Percentiles rank a stretch among this genome's conserved stretches.
phyloP scores from a whole-genome alignment of 495 filamentous ascomycete species.

The Oidiodendron maius region DNA sequence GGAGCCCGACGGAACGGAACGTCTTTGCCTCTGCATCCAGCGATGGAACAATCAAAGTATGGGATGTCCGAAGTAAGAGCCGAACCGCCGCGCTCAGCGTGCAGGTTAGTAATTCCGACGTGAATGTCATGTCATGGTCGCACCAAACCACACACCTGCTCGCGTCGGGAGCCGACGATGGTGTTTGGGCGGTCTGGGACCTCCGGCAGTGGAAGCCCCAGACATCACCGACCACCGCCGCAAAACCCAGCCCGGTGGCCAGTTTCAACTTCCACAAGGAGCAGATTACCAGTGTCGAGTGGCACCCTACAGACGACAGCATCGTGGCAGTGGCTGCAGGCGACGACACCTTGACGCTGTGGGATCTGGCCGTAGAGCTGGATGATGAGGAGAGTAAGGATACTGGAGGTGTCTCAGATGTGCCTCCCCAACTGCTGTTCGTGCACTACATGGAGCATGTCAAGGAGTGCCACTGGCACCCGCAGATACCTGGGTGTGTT shows the following conservation, averaged over 20 bases:
- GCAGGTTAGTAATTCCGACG: slow-evolving; percentile 74
- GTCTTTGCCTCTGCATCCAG: slow-evolving; percentile 91
- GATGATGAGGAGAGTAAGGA: slow-evolving; percentile 94
- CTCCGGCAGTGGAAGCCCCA: slow-evolving; percentile 85
- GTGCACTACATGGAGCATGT: slow-evolving; percentile 92
- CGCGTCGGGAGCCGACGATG: slow-evolving; percentile 89
- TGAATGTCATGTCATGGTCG: slow-evolving; percentile 96
- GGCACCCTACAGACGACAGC: slow-evolving; percentile 94
- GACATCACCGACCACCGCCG: slow-evolving; percentile 27
- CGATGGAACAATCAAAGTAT: slow-evolving; percentile 91
- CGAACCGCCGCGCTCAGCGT: slow-evolving; percentile 80
- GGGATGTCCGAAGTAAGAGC: slow-evolving; percentile 87
- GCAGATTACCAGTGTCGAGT: slow-evolving; percentile 92
- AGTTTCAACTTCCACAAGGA: slow-evolving; percentile 92
- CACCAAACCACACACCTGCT: slow-evolving; percentile 79
- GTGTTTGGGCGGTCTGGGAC: slow-evolving; percentile 95
- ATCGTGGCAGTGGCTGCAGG: slow-evolving; percentile 89
- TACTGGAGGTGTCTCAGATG: slow-evolving; percentile 78
- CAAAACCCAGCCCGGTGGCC: slow-evolving; percentile 67
- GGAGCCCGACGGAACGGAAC: slow-evolving; percentile 85
- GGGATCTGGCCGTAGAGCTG: slow-evolving; percentile 94
- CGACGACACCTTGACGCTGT: slow-evolving; percentile 89
- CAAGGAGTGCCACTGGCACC: slow-evolving; percentile 96
- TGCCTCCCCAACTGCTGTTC: slow-evolving; percentile 92
- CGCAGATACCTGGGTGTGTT: slow-evolving; percentile 86